These are phyloP conservation scores for Ministeria vibrans DNA, from an alignment of 78 protist genomes.

Conservation along the genomic window DNA sequence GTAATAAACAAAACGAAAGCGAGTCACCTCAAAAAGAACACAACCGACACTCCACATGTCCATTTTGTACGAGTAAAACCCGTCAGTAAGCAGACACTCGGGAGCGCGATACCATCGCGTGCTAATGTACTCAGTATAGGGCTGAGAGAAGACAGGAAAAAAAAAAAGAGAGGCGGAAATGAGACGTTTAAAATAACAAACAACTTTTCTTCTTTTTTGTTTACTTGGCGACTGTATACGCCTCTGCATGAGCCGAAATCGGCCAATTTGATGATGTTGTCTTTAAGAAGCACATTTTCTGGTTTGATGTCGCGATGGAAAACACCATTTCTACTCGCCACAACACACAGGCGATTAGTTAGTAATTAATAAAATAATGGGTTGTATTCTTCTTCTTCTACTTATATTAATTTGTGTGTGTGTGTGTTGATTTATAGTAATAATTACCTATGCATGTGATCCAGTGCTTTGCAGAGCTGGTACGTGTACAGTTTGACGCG, in stretches of 20 bases:
- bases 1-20: no score
- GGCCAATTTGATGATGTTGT: slow-evolving; percentile 61
- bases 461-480: slow-evolving; percentile 67
- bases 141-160: slow-evolving; percentile 78
- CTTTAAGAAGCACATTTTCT: slow-evolving; percentile 75
- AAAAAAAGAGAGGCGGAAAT: no score
- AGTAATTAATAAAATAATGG: no score
- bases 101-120: slow-evolving; percentile 89
- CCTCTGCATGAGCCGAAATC: slow-evolving; percentile 87
- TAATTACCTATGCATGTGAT: slow-evolving; percentile 83
- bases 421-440: no score
- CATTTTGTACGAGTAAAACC: slow-evolving; percentile 84
- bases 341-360: no score
- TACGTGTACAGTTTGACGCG: slow-evolving; percentile 50
- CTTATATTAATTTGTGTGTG: no score
- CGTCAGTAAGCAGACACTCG: slow-evolving; percentile 86
- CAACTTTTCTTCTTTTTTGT: no score
- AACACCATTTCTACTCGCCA: slow-evolving; percentile 65
- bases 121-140: slow-evolving; percentile 87
- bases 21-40: slow-evolving; percentile 43
- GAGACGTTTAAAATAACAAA: no score
- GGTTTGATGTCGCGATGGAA: slow-evolving; percentile 93
- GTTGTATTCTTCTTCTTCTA: no score
- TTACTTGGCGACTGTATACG: no score
- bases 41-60: slow-evolving; percentile 85